Evolutionary conservation across 306 rosid species (phyloP).

Genomic region (Rosa persica): DNA sequence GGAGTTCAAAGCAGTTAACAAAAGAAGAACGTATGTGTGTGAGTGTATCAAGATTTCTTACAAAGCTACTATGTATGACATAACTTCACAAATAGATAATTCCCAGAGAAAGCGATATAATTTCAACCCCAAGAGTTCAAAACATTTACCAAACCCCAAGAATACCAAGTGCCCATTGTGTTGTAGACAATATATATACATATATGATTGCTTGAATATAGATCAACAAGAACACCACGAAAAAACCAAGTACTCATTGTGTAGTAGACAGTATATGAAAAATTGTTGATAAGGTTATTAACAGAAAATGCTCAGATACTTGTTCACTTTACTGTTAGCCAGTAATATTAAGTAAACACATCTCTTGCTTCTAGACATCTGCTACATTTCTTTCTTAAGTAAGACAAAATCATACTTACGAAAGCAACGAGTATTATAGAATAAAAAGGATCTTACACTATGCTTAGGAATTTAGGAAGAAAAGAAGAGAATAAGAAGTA

Average conservation of each 20-base stretch:
- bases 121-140: neutral
- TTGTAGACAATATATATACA: neutral
- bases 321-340: neutral
- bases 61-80: neutral
- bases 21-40: neutral
- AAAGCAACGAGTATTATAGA: neutral
- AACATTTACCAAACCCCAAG: neutral
- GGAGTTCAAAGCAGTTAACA: constrained; percentile 2
- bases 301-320: neutral
- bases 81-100: neutral
- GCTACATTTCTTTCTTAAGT: neutral
- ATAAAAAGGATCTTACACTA: neutral
- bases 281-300: neutral
- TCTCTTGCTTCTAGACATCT: neutral
- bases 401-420: neutral
- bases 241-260: neutral
- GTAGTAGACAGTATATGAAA: neutral
- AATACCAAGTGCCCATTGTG: no score
- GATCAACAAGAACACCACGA: neutral
- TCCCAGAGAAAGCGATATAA: neutral
- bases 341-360: neutral
- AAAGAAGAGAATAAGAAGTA: no score
- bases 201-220: neutral
- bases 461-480: no score
- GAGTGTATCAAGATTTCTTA: neutral